Evolutionary conservation across 148 eudicot species (phyloP), one percentile per base, ranked within the genome.

Genomic region (Oxyria digyna): DNA sequence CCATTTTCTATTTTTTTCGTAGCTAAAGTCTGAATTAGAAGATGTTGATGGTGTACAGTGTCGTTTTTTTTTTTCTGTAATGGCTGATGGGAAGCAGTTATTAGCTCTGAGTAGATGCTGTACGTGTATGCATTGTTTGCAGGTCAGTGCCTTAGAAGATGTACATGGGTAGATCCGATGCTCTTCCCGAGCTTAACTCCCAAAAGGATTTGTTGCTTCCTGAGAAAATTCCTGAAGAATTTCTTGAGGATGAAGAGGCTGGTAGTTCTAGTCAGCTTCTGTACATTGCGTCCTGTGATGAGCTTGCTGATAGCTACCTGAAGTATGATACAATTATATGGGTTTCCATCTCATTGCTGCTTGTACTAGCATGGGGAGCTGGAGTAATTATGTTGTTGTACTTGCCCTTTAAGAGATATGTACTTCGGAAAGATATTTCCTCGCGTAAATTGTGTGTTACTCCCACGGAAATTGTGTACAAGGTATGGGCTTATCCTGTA

Each of bases 351-450:
- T 91, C 92, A 15, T 67, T 88, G 73, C 40, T 91, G 48, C 83
- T 91, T 76, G 87, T 91, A 72, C 78, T 91, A 81, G 97, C 97
- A 64, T 91, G 96, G 97, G 96, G 97, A 45, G 46, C 88, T 64
- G 96, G 97, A 24, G 70, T 82, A 64, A 72, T 91, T 42, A 82
- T 91, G 90, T 75, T 91, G 80, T 75, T 91, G 29, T 91, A 87
- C 82, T 73, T 91, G 75, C 97, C 97, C 43, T 33, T 73, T 42
- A 82, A 75, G 77, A 81, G 92, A 81, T 88, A 87, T 69, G 85
- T 91, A 71, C 90, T 91, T 68, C 73, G 66, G 75, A 91, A 88
- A 78, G 96, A 88, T 77, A 74, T 88, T 75, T 76, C 80, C 8
- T 88, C 96, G 0, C 87, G 96, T 4, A 85, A 85, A 81, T 82